Evolutionary conservation across 371 early-diverging fungal genomes (phyloP), one percentile per base, ranked within the genome.

Genomic region (Phascolomyces articulosus): DNA sequence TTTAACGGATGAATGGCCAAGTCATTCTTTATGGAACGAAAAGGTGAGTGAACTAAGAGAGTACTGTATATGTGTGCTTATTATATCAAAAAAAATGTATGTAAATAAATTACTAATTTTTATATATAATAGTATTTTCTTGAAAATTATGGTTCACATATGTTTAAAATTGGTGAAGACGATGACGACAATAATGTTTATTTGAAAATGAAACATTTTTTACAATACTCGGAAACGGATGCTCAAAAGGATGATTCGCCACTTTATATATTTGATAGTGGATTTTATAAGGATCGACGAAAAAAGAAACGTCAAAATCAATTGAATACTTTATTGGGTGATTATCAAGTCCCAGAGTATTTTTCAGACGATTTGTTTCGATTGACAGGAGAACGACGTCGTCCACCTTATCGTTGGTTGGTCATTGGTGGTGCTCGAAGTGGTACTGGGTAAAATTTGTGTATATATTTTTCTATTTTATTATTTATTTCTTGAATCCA

Each of bases 91-190:
- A n/a, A n/a, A n/a, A n/a, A n/a, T n/a, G n/a, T n/a, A n/a, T n/a
- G 38, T 38, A 38, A 38, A 38, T 9, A 44, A 27, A 58, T 21
- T 16, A 38, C 18, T 8, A n/a, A n/a, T 47, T 47, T 47, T 51
- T 41, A 28, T 26, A 20, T 40, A 8, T 31, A n/a, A 11, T 57
- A 87, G 88, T 73, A 75, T 16, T 76, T 90, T 31, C 28, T 81
- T 21, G 73, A 73, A 51, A 72, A 80, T 24, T 90, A 87, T 62
- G 77, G 78, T 8, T 74, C 84, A 24, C 87, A 92, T 64, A 79
- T 85, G 55, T 93, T 92, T 75, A 93, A 92, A 68, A 81, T 92
- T 40, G 93, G 94, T 21, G 91, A 93, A 63, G 93, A 93, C 65
- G 92, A 93, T 62, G 85, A 92, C 23, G 91, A 88, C 24, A 77